phyloP scores from a whole-genome alignment of 1,139 yeast genomes.

The Pichia inconspicua region DNA sequence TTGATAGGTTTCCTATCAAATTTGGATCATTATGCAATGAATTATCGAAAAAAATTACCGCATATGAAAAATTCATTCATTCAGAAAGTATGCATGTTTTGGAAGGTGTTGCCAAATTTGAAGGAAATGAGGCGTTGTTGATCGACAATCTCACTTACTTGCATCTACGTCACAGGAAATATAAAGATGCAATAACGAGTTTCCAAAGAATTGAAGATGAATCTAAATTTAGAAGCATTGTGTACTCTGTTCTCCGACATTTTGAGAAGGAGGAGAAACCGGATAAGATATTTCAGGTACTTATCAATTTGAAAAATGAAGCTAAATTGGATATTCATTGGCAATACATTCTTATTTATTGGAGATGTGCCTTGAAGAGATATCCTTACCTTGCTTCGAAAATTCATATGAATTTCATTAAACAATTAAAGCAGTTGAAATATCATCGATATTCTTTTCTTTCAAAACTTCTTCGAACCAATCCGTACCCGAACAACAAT shows the following conservation, averaged over 20 bases:
- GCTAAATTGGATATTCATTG: conserved; percentile 10
- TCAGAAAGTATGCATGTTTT: conserved; percentile 5
- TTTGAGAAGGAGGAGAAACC: conserved; percentile 15
- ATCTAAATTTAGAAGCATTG: conserved; percentile 9
- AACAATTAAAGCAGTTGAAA: conserved; percentile 6
- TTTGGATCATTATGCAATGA: conserved; percentile 13
- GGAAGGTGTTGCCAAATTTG: conserved; percentile 2
- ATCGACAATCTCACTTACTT: conserved; percentile 16
- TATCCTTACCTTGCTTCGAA: conserved; percentile 17
- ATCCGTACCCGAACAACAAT: conserved; percentile 2
- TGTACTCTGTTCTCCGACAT: conserved; percentile 13
- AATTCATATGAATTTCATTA: conserved; percentile 9
- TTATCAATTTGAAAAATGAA: conserved; percentile 6
- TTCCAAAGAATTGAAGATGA: conserved; percentile 6
- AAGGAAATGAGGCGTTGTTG: conserved; percentile 8
- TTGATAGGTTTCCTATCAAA: conserved; percentile 10
- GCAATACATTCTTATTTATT: conserved; percentile 14
- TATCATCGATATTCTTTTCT: conserved; percentile 11
- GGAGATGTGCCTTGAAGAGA: conserved; percentile 18
- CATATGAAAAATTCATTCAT: conserved; percentile 7
- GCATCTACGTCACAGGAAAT: conserved; percentile 14
- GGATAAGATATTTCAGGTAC: conserved; percentile 9
- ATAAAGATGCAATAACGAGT: conserved; percentile 8
- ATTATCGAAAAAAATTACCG: conserved; percentile 3
- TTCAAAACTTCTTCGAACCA: conserved; percentile 4